Evolutionary conservation across 2,329 filamentous ascomycete species (phyloP), one percentile per base, ranked within the genome.

Genomic region (Colletotrichum zoysiae): DNA sequence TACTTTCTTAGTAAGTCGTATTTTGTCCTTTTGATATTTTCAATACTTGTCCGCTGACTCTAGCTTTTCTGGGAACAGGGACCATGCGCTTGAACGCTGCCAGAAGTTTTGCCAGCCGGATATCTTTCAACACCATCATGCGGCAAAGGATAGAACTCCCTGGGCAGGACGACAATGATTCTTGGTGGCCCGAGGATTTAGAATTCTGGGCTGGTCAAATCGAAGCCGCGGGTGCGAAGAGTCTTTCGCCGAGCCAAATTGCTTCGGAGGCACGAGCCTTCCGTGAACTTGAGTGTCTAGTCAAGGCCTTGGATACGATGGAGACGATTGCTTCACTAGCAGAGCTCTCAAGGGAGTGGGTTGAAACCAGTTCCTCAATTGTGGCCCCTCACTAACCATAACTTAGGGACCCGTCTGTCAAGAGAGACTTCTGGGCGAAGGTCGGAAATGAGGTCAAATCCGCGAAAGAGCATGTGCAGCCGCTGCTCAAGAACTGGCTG

Each of bases 1-100:
- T 91, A 91, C 73, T 95, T 98, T 78, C 86, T 97, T 58, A 88
- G 94, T 97, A 89, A 86, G 94, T 88, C 46, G 20, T 62, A 50
- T 23, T n/a, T 6, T 18, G 40, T 4, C 30, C 30, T 51, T 48
- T 30, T 71, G 78, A 44, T 33, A n/a, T 79, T 55, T 66, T 65
- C 2, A 38, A 64, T 20, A 20, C 14, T 16, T 62, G 76, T 58
- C 73, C 64, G 30, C 70, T 76, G 70, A 74, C 63, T 2, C 12
- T 2, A 33, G 20, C 33, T 51, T 40, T 14, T 18, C 40, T 51
- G 38, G 14, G 23, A 53, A 53, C 67, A 89, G 87, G 84, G 76
- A 79, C 84, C 58, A 82, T 84, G 74, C 85, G 86, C 62, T 80
- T 91, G 8, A 84, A 85, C 50, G 88, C 89, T 5, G 89, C 88